Conservation (phyloP, 495 filamentous ascomycete genomes). For the Aspergillus diversus region DNA sequence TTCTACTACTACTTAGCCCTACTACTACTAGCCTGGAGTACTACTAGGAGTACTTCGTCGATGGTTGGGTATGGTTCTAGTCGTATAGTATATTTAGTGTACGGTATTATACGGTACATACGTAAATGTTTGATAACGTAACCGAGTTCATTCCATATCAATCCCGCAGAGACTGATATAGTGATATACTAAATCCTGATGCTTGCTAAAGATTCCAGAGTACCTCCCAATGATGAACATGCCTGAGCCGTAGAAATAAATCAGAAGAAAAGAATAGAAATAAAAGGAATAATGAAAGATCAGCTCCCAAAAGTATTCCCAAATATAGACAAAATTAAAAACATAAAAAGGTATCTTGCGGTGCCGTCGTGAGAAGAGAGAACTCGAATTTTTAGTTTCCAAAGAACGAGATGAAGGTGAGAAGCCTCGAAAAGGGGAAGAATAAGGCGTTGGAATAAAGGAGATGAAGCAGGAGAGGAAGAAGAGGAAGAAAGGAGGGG, state of each 20-base stretch:
- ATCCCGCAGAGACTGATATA: neutral
- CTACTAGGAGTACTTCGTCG: no score
- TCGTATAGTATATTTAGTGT: neutral
- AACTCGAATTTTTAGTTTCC: neutral
- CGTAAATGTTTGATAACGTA: neutral
- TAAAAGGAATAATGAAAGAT: conserved; percentile 3
- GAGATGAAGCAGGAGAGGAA: conserved; percentile 1
- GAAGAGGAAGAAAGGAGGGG: conserved; percentile 2
- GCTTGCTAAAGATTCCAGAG: conserved; percentile 18
- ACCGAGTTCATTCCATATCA: neutral
- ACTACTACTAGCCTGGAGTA: no score
- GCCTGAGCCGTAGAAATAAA: neutral
- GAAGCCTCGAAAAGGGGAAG: neutral
- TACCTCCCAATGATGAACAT: conserved; percentile 17
- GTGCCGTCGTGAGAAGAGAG: neutral
- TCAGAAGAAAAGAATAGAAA: neutral
- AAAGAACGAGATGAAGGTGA: neutral
- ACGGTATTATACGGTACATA: conserved; percentile 4
- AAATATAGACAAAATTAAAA: conserved; percentile 6
- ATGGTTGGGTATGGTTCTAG: neutral
- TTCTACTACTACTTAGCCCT: no score
- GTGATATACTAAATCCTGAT: conserved; percentile 1
- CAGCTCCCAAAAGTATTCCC: neutral
- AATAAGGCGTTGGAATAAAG: neutral
- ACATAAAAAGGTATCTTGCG: conserved; percentile 16